These are phyloP conservation scores for Aspergillus ochraceoroseus DNA, from an alignment of 2,329 filamentous ascomycete species.

Conservation along the genomic window DNA sequence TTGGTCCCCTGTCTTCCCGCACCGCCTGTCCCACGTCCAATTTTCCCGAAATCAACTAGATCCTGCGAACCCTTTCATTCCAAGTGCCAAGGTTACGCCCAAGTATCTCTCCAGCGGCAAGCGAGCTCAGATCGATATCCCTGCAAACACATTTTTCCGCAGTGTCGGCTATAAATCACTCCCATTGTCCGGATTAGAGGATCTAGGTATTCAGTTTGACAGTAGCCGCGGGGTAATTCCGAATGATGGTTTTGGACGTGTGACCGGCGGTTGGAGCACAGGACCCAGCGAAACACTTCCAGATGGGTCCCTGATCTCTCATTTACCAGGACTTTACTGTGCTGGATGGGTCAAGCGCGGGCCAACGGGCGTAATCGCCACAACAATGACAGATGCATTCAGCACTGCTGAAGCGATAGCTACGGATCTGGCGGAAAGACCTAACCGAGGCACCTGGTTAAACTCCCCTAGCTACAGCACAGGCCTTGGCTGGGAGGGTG, in stretches of 20 bases:
- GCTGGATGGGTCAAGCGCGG: conserved; percentile 95
- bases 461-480: conserved; percentile 40
- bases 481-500: conserved; percentile 68
- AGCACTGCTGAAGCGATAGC: conserved; percentile 77
- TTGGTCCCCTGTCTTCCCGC: conserved; percentile 44
- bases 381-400: conserved; percentile 93
- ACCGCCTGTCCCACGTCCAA: conserved; percentile 58
- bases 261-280: conserved; percentile 44
- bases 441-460: conserved; percentile 41
- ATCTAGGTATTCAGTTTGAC: conserved; percentile 75
- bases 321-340: conserved; percentile 75
- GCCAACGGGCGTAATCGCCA: conserved; percentile 91
- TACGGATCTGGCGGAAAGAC: conserved; percentile 60
- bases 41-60: conserved; percentile 56
- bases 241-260: conserved; percentile 75
- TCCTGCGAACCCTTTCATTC: conserved; percentile 51
- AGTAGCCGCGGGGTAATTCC: conserved; percentile 66
- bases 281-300: conserved; percentile 26
- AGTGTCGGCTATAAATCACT: conserved; percentile 93
- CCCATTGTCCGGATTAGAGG: conserved; percentile 66
- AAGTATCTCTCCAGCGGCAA: conserved; percentile 50
- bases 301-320: conserved; percentile 41
- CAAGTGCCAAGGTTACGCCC: conserved; percentile 44
- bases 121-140: conserved; percentile 47
- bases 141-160: conserved; percentile 72